Evolutionary conservation across 345 rosid genomes (phyloP).

Genomic region (Euphorbia lathyris): DNA sequence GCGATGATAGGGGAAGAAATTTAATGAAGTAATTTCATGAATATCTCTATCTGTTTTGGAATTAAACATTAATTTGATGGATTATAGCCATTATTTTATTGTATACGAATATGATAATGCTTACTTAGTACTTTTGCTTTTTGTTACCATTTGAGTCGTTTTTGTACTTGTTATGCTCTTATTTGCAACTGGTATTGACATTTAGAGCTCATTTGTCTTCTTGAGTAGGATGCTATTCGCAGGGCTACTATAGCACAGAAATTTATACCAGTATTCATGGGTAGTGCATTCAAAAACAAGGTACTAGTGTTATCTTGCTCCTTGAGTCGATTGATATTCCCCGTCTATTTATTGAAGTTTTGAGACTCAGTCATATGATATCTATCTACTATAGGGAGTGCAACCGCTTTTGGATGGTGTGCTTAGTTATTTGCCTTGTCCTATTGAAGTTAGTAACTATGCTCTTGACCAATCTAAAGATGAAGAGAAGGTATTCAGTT

Average conservation of each 20-base stretch:
- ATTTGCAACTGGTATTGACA: neutral
- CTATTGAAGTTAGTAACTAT: conserved; percentile 80
- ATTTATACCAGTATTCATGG: conserved; percentile 97
- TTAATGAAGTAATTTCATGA: too few species aligned
- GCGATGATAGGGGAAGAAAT: neutral
- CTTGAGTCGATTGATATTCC: conserved; percentile 2
- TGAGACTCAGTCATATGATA: too few species aligned
- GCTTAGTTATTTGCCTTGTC: conserved; percentile 80
- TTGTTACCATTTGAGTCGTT: neutral
- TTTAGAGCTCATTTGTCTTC: conserved; percentile 14
- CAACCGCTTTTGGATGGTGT: conserved; percentile 94
- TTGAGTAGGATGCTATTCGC: conserved; percentile 79
- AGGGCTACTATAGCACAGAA: conserved; percentile 91
- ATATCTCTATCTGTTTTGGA: neutral
- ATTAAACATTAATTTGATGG: neutral
- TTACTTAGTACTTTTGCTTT: too few species aligned
- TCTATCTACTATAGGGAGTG: conserved; percentile 71
- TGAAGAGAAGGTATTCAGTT: conserved; percentile 75
- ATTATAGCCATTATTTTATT: neutral
- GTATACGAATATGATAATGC: neutral
- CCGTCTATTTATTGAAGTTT: too few species aligned
- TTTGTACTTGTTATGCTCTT: conserved; percentile 5
- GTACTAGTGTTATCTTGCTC: conserved; percentile 27
- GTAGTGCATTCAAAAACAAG: conserved; percentile 99
- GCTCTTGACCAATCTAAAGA: conserved; percentile 88